Percentiles rank a stretch among this genome's conserved stretches.
phyloP scores from a whole-genome alignment of 371 early-diverging fungal genomes.

The Umbelopsis sp. region DNA sequence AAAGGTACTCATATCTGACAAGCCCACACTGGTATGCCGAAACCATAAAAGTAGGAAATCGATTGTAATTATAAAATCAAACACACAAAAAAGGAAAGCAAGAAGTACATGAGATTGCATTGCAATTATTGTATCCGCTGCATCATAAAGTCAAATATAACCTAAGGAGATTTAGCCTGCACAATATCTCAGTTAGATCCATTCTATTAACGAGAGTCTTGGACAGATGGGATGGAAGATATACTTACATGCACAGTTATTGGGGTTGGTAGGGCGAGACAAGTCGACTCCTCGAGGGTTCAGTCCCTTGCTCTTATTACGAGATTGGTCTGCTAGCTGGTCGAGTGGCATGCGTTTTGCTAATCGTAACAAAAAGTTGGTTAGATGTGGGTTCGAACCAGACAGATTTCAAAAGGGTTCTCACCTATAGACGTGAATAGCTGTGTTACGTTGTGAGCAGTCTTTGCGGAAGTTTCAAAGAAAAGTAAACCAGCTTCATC shows the following conservation, averaged over 20 bases:
- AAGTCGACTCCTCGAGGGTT: conserved; percentile 47
- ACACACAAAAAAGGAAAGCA: neutral
- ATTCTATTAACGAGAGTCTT: neutral
- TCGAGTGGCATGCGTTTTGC: conserved; percentile 52
- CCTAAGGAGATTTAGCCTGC: conserved; percentile 11
- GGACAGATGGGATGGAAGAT: no score
- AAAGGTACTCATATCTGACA: no score
- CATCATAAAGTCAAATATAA: conserved; percentile 11
- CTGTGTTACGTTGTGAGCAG: conserved; percentile 83
- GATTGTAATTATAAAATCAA: conserved; percentile 16
- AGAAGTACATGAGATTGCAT: conserved; percentile 20
- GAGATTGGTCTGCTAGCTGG: conserved; percentile 47
- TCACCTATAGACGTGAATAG: conserved; percentile 88
- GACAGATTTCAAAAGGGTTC: neutral
- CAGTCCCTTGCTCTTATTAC: conserved; percentile 40
- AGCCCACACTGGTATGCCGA: neutral
- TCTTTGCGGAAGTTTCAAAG: conserved; percentile 94
- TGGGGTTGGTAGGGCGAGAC: conserved; percentile 37
- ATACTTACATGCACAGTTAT: conserved; percentile 56
- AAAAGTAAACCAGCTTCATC: conserved; percentile 86
- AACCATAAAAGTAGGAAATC: conserved; percentile 1
- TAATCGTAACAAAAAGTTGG: neutral
- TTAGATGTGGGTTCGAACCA: no score
- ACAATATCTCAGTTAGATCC: neutral
- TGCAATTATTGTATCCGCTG: conserved; percentile 16